These are phyloP conservation scores for Vigna mungo DNA, from an alignment of 306 rosid species.

Conservation along the genomic window DNA sequence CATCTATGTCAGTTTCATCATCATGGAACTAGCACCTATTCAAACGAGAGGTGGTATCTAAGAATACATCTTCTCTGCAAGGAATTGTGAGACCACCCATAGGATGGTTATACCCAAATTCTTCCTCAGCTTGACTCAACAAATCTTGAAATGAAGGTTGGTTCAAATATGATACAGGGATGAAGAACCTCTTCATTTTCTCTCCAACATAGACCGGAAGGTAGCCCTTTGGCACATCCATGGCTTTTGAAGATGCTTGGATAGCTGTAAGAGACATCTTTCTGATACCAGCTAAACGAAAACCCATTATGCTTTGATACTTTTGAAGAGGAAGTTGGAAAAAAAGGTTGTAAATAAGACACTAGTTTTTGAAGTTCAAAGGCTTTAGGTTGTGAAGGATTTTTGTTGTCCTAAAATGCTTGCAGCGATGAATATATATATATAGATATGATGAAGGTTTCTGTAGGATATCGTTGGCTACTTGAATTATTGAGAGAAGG, in stretches of 20 bases:
- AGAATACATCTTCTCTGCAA: background rate
- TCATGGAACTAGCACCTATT: background rate
- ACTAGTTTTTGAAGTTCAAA: background rate
- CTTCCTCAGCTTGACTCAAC: background rate
- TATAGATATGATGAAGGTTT: conserved; percentile 39
- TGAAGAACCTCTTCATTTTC: background rate
- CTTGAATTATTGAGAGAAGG: background rate
- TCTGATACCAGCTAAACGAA: background rate
- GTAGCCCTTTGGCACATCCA: background rate
- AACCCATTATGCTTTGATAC: background rate
- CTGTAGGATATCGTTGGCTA: background rate
- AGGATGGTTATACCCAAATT: background rate
- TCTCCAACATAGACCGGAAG: conserved; percentile 5
- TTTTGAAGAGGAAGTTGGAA: background rate
- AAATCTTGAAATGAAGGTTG: background rate
- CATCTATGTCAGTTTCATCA: background rate
- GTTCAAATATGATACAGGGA: background rate
- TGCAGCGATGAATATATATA: conserved; percentile 30
- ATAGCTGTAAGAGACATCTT: background rate
- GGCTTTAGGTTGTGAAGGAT: conserved; percentile 22
- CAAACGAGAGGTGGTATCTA: background rate
- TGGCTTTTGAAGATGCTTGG: background rate
- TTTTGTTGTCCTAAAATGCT: conserved; percentile 39
- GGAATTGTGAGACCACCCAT: conserved; percentile 13
- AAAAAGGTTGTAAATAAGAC: background rate